These are phyloP conservation scores for Alnus glutinosa DNA, from an alignment of 306 rosid genomes.

Conservation along the genomic window DNA sequence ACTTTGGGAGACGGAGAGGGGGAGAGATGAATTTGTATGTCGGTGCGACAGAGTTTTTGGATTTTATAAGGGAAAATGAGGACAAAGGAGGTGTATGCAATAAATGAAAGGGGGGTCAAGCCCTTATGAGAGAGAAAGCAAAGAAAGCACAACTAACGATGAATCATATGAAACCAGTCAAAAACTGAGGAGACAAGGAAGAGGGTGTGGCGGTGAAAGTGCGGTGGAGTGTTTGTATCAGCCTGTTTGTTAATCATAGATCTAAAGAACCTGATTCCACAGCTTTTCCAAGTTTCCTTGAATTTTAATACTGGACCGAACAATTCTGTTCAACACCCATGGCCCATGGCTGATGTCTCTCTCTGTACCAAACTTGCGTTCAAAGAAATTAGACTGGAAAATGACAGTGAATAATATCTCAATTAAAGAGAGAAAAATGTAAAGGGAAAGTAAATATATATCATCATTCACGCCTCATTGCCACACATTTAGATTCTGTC, in stretches of 20 bases:
- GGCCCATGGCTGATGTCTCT: constrained; percentile 27
- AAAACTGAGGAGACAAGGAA: constrained; percentile 22
- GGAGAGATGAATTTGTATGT: background rate
- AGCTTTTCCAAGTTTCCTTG: constrained; percentile 19
- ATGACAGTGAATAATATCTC: background rate
- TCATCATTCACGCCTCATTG: background rate
- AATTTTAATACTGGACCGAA: constrained; percentile 23
- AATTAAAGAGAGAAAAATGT: background rate
- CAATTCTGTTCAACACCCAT: constrained; percentile 27
- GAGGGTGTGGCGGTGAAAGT: constrained; percentile 23
- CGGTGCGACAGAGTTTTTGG: constrained; percentile 15
- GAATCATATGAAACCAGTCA: constrained; percentile 33
- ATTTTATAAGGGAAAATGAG: constrained; percentile 28
- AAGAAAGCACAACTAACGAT: constrained; percentile 35
- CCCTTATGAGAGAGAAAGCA: constrained; percentile 27
- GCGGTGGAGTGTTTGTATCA: constrained; percentile 54
- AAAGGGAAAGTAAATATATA: background rate
- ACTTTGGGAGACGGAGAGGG: constrained; percentile 11
- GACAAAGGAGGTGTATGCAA: constrained; percentile 11
- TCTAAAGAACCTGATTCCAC: constrained; percentile 29
- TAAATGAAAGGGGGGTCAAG: constrained; percentile 33
- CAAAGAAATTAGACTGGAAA: background rate
- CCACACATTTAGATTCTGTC: background rate
- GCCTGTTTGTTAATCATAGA: constrained; percentile 40
- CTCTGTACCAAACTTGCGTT: constrained; percentile 24